A percentile compares a stretch with the other conserved stretches of the same genome.
phyloP scores from a whole-genome alignment of 2,329 filamentous ascomycete genomes.

The Emergomyces africanus region DNA sequence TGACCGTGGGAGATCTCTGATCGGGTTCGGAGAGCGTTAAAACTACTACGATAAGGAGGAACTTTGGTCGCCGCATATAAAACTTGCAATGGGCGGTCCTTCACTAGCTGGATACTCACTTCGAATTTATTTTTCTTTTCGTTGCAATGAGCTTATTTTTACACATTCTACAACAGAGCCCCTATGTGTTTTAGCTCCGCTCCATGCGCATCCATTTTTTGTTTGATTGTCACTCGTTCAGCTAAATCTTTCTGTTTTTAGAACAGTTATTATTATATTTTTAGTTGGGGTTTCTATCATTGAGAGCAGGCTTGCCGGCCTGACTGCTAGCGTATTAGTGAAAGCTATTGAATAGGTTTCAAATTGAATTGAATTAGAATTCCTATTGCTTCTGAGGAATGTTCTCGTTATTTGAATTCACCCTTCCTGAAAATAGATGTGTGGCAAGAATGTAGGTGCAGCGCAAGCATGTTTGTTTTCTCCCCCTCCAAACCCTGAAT shows the following conservation, averaged over 20 bases:
- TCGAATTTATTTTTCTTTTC: background rate
- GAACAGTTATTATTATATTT: conserved; percentile 3
- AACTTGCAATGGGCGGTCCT: background rate
- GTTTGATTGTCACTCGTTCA: background rate
- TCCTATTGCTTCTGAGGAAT: background rate
- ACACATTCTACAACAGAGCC: background rate
- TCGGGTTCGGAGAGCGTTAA: conserved; percentile 1
- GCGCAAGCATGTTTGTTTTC: background rate
- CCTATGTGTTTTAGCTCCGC: background rate
- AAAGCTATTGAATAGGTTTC: background rate
- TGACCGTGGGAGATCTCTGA: conserved; percentile 20
- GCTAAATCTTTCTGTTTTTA: background rate
- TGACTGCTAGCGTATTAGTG: background rate
- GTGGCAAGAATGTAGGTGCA: background rate
- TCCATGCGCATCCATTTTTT: background rate
- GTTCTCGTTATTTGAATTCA: background rate
- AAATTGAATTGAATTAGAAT: background rate
- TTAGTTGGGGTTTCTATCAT: conserved; percentile 1
- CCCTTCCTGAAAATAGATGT: background rate
- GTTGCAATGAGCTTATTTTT: background rate
- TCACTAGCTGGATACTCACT: background rate
- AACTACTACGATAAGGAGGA: background rate
- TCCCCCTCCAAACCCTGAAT: background rate
- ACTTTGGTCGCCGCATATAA: background rate
- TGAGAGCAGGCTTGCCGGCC: too few relatives aligned